phyloP scores from a whole-genome alignment of 257 asterid species.

The Prunella vulgaris region DNA sequence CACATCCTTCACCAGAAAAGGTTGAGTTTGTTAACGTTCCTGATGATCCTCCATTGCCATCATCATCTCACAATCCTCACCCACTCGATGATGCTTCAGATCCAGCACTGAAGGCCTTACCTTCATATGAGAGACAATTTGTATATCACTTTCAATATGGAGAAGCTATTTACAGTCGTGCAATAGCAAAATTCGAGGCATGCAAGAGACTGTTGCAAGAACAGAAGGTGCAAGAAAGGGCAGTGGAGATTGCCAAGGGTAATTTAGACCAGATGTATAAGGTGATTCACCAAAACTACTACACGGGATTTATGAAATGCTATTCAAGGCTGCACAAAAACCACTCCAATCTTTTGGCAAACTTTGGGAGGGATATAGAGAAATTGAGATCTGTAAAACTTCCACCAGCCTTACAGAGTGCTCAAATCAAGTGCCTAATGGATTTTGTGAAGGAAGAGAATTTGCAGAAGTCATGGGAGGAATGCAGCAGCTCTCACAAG shows the following conservation, averaged over 20 bases:
- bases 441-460: slow-evolving; percentile 82
- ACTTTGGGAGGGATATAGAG: slow-evolving; percentile 64
- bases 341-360: slow-evolving; percentile 52
- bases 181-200: slow-evolving; percentile 42
- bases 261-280: slow-evolving; percentile 63
- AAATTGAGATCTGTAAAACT: slow-evolving; percentile 57
- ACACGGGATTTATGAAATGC: slow-evolving; percentile 52
- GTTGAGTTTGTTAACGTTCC: slow-evolving; percentile 46
- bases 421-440: slow-evolving; percentile 58
- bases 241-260: slow-evolving; percentile 68
- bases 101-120: slow-evolving; percentile 77
- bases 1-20: slow-evolving; percentile 53
- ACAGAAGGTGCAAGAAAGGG: slow-evolving; percentile 81
- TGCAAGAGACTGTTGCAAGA: slow-evolving; percentile 62
- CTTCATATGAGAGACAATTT: slow-evolving; percentile 82
- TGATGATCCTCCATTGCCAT: slow-evolving; percentile 50
- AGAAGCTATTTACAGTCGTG: slow-evolving; percentile 51
- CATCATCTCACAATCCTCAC: slow-evolving; percentile 46
- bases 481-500: slow-evolving; percentile 59
- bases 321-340: slow-evolving; percentile 59
- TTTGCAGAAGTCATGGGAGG: slow-evolving; percentile 65
- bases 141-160: slow-evolving; percentile 69
- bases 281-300: slow-evolving; percentile 56
- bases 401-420: slow-evolving; percentile 50
- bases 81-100: slow-evolving; percentile 79